Evolutionary conservation across 1,139 yeast genomes (phyloP).

Genomic region (Kluyveromyces sp.): DNA sequence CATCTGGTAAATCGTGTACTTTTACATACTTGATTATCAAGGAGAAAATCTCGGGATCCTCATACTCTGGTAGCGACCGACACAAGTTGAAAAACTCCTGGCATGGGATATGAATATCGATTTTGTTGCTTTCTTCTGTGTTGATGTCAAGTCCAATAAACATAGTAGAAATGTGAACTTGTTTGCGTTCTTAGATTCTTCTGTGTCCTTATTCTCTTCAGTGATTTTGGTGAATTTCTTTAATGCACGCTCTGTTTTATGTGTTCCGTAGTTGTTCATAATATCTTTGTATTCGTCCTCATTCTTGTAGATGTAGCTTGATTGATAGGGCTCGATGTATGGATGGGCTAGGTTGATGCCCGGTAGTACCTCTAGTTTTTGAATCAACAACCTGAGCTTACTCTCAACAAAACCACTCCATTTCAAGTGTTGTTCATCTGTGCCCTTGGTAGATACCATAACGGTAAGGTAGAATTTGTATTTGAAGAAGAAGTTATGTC

Average conservation of each 20-base stretch:
- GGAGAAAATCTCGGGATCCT: constrained; percentile 45
- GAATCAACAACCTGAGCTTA: constrained; percentile 70
- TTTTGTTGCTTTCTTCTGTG: constrained; percentile 49
- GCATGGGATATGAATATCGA: constrained; percentile 89
- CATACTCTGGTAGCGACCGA: constrained; percentile 65
- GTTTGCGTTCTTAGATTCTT: constrained; percentile 26
- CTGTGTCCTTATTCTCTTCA: constrained; percentile 31
- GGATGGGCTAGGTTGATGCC: constrained; percentile 87
- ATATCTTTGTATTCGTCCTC: constrained; percentile 48
- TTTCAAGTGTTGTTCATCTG: constrained; percentile 71
- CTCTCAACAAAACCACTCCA: constrained; percentile 95
- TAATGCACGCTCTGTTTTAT: constrained; percentile 37
- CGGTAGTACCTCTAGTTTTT: constrained; percentile 66
- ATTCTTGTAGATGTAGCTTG: constrained; percentile 44
- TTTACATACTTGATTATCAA: constrained; percentile 71
- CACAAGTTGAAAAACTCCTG: constrained; percentile 78
- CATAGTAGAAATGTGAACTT: constrained; percentile 63
- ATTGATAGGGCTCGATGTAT: constrained; percentile 67
- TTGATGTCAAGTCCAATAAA: constrained; percentile 73
- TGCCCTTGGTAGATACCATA: constrained; percentile 65
- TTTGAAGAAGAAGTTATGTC: constrained; percentile 71
- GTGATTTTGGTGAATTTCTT: constrained; percentile 30
- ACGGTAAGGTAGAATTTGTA: constrained; percentile 84
- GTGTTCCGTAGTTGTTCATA: constrained; percentile 48
- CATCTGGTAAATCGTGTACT: constrained; percentile 72